Conservation (phyloP, 129 eudicot genomes). For the Centella asiatica region DNA sequence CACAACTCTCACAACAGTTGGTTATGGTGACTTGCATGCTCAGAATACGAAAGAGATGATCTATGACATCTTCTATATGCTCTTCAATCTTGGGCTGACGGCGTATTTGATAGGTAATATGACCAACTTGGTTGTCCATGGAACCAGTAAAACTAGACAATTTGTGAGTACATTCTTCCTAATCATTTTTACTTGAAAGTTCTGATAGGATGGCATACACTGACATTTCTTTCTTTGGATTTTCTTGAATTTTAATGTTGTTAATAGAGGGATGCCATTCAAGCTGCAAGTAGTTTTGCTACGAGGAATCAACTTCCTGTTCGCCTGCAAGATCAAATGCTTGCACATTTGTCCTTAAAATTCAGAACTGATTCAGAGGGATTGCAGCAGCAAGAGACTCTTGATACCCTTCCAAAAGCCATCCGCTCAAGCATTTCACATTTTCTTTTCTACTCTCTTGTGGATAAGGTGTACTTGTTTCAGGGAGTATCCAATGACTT, state of each 20-base stretch:
- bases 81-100: constrained; percentile 54
- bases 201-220: too few relatives aligned
- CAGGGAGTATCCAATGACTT: constrained; percentile 83
- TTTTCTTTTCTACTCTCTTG: constrained; percentile 71
- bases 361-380: constrained; percentile 93
- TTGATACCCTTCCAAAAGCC: constrained; percentile 91
- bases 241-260: too few relatives aligned
- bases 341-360: constrained; percentile 85
- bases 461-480: constrained; percentile 74
- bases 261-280: constrained; percentile 76
- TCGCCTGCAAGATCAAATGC: constrained; percentile 93
- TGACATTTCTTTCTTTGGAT: too few relatives aligned
- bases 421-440: constrained; percentile 86
- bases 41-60: constrained; percentile 48
- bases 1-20: constrained; percentile 47
- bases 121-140: constrained; percentile 72
- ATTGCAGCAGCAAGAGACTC: constrained; percentile 87
- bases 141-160: constrained; percentile 50
- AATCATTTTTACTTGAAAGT: too few relatives aligned
- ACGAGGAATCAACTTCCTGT: constrained; percentile 72
- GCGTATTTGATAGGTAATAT: constrained; percentile 67
- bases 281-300: constrained; percentile 95
- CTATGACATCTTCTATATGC: constrained; percentile 46
- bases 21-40: constrained; percentile 71
- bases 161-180: constrained; percentile 39